Conservation (phyloP, 164 flowering plant genomes). For the Sedum album region DNA sequence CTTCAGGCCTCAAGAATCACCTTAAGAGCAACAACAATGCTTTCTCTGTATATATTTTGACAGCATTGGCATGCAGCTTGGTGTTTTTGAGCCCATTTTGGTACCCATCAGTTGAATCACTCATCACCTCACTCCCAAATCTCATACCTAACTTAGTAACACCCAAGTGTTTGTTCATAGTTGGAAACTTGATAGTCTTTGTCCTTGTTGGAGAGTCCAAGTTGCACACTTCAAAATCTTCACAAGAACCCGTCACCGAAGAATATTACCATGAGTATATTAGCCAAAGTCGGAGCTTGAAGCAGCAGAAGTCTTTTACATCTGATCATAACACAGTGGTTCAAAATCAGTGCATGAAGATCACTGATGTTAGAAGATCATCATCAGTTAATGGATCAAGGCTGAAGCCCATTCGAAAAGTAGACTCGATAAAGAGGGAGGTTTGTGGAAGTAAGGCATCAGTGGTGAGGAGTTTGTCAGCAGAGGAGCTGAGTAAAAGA, state of each 20-base stretch:
- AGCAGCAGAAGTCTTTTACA: neutral
- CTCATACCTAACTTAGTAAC: slow-evolving; percentile 19
- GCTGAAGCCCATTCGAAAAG: neutral
- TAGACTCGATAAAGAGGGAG: neutral
- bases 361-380: neutral
- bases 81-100: slow-evolving; percentile 35
- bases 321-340: slow-evolving; percentile 11
- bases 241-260: slow-evolving; percentile 20
- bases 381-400: neutral
- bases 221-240: slow-evolving; percentile 24
- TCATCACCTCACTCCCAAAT: slow-evolving; percentile 26
- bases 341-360: neutral
- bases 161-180: slow-evolving; percentile 44
- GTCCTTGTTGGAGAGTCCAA: slow-evolving; percentile 53
- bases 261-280: slow-evolving; percentile 33
- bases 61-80: slow-evolving; percentile 24
- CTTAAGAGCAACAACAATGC: slow-evolving; percentile 12
- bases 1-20: slow-evolving; percentile 5
- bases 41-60: slow-evolving; percentile 26
- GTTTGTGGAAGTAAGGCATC: slow-evolving; percentile 10
- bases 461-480: slow-evolving; percentile 19
- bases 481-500: slow-evolving; percentile 42
- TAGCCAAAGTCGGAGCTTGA: slow-evolving; percentile 12
- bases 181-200: slow-evolving; percentile 47
- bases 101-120: slow-evolving; percentile 24